Conservation (phyloP, 2,329 filamentous ascomycete species). For the Xenoacremonium recifei region DNA sequence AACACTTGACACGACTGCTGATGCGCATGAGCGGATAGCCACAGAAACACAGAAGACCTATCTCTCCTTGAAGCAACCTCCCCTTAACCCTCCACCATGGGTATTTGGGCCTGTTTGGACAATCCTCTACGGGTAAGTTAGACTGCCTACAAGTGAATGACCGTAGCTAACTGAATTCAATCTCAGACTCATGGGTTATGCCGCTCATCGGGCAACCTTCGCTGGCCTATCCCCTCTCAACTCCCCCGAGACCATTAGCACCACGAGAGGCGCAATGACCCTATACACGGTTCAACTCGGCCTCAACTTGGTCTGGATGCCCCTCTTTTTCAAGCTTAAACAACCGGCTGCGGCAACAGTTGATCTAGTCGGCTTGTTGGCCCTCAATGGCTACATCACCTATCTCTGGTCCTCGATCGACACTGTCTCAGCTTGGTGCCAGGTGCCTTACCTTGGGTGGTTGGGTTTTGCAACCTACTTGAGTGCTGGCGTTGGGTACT, state of each 20-base stretch:
- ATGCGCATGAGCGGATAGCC: slow-evolving; percentile 41
- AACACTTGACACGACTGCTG: no score
- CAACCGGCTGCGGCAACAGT: slow-evolving; percentile 71
- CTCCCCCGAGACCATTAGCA: slow-evolving; percentile 50
- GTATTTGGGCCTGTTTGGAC: slow-evolving; percentile 68
- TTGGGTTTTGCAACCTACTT: slow-evolving; percentile 85
- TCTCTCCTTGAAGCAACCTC: slow-evolving; percentile 64
- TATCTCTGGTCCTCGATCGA: slow-evolving; percentile 78
- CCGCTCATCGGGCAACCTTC: slow-evolving; percentile 73
- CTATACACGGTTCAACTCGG: slow-evolving; percentile 85
- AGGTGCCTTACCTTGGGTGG: slow-evolving; percentile 85
- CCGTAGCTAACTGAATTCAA: no score
- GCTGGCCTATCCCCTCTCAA: slow-evolving; percentile 59
- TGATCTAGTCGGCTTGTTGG: slow-evolving; percentile 72
- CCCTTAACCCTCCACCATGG: slow-evolving; percentile 57
- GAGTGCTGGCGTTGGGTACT: slow-evolving; percentile 63
- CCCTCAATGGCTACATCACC: slow-evolving; percentile 70
- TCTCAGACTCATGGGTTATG: slow-evolving; percentile 75
- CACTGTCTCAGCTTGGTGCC: slow-evolving; percentile 65
- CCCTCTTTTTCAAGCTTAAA: slow-evolving; percentile 81
- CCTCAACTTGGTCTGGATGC: slow-evolving; percentile 87
- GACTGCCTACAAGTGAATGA: slow-evolving; percentile 5
- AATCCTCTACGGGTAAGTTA: slow-evolving; percentile 54
- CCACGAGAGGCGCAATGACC: slow-evolving; percentile 68
- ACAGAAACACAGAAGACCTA: slow-evolving; percentile 62